Conservation (phyloP, 1,284 basidiomycete genomes). For the Ceratobasidium sp. region DNA sequence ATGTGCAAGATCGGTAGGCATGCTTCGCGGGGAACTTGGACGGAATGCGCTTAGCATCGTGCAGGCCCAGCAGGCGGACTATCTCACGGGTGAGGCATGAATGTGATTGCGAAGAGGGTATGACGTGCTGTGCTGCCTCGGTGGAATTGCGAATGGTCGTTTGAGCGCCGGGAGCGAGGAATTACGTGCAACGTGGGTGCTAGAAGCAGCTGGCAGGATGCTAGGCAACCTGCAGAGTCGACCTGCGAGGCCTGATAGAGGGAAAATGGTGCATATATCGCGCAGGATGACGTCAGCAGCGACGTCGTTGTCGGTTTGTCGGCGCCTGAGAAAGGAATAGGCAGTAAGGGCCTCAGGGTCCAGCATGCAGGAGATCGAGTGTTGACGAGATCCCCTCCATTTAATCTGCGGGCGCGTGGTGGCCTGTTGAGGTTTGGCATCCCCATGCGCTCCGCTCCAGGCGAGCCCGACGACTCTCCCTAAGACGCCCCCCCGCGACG, state of each 20-base stretch:
- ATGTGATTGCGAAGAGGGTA: background rate
- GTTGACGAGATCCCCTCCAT: conserved; percentile 13
- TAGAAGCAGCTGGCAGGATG: background rate
- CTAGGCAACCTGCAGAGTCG: background rate
- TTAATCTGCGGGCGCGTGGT: conserved; percentile 4
- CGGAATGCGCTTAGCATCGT: background rate
- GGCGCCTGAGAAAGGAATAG: conserved; percentile 10
- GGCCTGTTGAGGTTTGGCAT: conserved; percentile 10
- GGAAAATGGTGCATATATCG: background rate
- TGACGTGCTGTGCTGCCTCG: conserved; percentile 5
- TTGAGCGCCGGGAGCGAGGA: conserved; percentile 5
- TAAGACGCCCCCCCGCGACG: conserved; percentile 4
- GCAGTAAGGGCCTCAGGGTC: conserved; percentile 18
- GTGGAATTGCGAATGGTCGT: background rate
- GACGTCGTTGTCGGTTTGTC: background rate
- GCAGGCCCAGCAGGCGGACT: background rate
- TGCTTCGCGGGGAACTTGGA: background rate
- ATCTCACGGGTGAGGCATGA: background rate
- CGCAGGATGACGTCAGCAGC: background rate
- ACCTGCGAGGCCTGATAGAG: background rate
- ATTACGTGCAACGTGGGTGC: conserved; percentile 1
- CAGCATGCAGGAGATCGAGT: conserved; percentile 23
- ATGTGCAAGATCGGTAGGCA: background rate
- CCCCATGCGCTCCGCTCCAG: conserved; percentile 16
- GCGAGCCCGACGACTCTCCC: conserved; percentile 7